Evolutionary conservation across 768 basidiomycete species (phyloP).

Genomic region (Phanerochaete carnosa): DNA sequence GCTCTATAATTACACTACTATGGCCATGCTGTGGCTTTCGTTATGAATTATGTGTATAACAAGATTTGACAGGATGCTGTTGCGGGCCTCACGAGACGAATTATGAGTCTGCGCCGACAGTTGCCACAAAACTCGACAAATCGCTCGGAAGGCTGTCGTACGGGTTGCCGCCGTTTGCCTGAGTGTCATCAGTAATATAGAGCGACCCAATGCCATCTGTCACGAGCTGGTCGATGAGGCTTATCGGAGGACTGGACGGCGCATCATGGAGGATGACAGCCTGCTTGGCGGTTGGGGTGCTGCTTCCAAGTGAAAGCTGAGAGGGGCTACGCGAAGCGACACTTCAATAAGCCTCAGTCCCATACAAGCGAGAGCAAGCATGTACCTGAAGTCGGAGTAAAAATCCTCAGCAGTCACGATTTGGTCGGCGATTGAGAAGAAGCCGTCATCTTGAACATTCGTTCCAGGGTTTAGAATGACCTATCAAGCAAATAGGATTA

Average conservation of each 20-base stretch:
- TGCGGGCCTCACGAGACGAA: no score
- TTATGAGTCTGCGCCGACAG: not conserved
- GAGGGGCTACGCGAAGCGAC: constrained; percentile 21
- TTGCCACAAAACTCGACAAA: constrained; percentile 17
- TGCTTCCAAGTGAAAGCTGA: constrained; percentile 15
- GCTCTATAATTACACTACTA: not conserved
- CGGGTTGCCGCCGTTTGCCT: constrained; percentile 16
- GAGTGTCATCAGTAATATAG: constrained; percentile 30
- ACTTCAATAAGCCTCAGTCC: not conserved
- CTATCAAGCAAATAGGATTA: constrained; percentile 11
- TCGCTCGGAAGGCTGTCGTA: constrained; percentile 22
- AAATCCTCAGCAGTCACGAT: constrained; percentile 29
- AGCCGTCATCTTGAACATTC: constrained; percentile 14
- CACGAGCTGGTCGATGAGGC: constrained; percentile 22
- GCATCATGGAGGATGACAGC: constrained; percentile 30
- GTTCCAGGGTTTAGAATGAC: constrained; percentile 27
- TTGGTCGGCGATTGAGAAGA: constrained; percentile 28
- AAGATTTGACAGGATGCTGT: no score
- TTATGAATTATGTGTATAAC: no score
- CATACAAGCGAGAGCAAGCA: not conserved
- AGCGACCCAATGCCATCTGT: constrained; percentile 24
- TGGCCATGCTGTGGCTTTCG: no score
- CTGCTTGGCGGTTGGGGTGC: constrained; percentile 25
- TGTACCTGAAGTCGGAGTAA: constrained; percentile 27
- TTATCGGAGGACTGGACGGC: constrained; percentile 23